Base-by-base conservation (phyloP, 75 land plant genomes). In the Isoetes taiwanensis region DNA sequence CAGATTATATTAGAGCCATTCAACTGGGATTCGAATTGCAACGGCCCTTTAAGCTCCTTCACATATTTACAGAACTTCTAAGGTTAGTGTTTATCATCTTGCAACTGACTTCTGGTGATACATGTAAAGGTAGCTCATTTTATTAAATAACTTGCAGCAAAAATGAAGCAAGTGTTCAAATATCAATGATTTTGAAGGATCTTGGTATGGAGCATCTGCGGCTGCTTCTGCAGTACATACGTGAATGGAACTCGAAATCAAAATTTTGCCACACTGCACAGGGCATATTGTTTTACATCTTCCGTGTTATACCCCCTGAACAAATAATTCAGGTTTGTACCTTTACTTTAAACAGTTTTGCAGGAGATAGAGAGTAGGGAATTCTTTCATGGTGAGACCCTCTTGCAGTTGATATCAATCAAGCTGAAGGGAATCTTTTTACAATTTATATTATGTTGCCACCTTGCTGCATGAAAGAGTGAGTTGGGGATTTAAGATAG, bases 201-300 rank as follows among this genome's bases (percentile, higher is more conserved):
- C 76, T 93, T 54, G 83, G 77, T 17, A 87, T 74, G 48, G 98
- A 79, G 54, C 77, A 87, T 38, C 38, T 73, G 4, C 78, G 69
- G 54, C 39, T 74, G 33, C 85, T 93, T 30, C 58, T 93, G 41
- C 81, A 80, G 33, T 93, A 93, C 52, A 33, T 84, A 33, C 73
- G 98, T 60, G 95, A 93, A 59, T 93, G 98, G 98, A 93, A 93
- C 57, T 74, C 86, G 28, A 87, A 87, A 42, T 83, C 98, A 32
- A 93, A 84, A 54, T 68, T 84, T 24, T 81, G 90, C 48, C 94
- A 87, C 70, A 81, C 84, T 63, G 83, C 98, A 14, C 95, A 93
- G 30, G 73, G 73, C 67, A 83, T 87, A 57, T 78, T 93, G 3
- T 74, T 54, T 55, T 67, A 58, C 11, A 11, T 84, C 40, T 83